Conservation (phyloP, 2,329 filamentous ascomycete species). For the Cordyceps tenuipes region DNA sequence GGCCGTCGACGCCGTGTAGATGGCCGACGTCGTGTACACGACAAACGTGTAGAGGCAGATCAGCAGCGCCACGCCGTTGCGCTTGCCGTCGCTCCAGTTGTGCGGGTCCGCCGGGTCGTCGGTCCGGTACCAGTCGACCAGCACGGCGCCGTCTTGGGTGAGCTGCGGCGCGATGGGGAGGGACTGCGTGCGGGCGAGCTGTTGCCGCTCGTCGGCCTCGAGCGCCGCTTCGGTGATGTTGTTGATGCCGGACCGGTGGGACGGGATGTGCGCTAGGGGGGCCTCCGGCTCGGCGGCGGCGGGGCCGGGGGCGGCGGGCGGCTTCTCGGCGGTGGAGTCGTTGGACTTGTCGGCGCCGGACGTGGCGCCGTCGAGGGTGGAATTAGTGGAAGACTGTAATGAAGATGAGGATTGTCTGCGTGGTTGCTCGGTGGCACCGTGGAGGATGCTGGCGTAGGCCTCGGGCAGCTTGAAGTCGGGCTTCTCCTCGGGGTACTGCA, state of each 20-base stretch:
- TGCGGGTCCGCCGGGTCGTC: slow-evolving; percentile 49
- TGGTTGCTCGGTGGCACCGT: slow-evolving; percentile 20
- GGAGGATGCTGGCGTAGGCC: slow-evolving; percentile 27
- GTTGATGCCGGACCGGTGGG: slow-evolving; percentile 13
- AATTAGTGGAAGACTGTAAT: neutral
- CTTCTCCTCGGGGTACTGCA: slow-evolving; percentile 53
- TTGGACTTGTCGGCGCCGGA: neutral
- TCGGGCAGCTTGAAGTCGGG: slow-evolving; percentile 44
- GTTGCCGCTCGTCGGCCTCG: slow-evolving; percentile 28
- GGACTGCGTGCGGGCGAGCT: slow-evolving; percentile 36
- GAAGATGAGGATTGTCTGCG: slow-evolving; percentile 9
- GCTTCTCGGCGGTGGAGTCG: neutral
- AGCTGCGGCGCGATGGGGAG: slow-evolving; percentile 39
- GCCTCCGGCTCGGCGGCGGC: neutral
- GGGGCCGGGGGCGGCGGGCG: neutral
- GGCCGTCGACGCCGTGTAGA: slow-evolving; percentile 36
- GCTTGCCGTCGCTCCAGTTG: slow-evolving; percentile 42
- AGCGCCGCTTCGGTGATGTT: slow-evolving; percentile 26
- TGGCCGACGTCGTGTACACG: slow-evolving; percentile 43
- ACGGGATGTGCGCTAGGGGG: neutral
- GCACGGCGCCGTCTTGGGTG: slow-evolving; percentile 41
- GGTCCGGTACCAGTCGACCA: slow-evolving; percentile 47
- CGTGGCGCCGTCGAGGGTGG: neutral
- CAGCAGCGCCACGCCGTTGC: slow-evolving; percentile 31
- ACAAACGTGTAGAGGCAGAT: slow-evolving; percentile 53